These are phyloP conservation scores for Dunaliella sp. DNA, from an alignment of 139 green algal genomes.

Conservation along the genomic window DNA sequence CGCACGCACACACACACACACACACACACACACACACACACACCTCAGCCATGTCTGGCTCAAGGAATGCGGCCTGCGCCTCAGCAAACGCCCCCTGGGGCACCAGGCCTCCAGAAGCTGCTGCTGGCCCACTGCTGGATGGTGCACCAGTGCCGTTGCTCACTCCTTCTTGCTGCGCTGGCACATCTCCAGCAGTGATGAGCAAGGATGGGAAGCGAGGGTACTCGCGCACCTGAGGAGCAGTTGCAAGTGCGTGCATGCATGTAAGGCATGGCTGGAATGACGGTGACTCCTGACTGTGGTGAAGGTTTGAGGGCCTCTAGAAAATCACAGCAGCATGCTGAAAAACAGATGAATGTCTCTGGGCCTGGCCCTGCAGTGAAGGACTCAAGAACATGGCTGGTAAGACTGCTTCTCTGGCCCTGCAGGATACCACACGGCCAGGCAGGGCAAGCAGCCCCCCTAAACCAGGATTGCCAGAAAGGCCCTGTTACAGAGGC, in stretches of 20 bases:
- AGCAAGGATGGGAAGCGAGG: conserved; percentile 87
- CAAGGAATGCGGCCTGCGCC: conserved; percentile 79
- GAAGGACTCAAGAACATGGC: too few relatives aligned
- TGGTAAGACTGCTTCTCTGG: too few relatives aligned
- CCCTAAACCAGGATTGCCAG: too few relatives aligned
- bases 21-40: background rate
- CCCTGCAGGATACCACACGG: too few relatives aligned
- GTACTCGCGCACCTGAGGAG: conserved; percentile 31
- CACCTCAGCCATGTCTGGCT: conserved; percentile 35
- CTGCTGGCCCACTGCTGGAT: background rate
- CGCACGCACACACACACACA: background rate
- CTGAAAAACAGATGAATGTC: too few relatives aligned
- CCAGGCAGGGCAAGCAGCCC: too few relatives aligned
- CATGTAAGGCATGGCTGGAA: too few relatives aligned
- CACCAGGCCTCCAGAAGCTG: conserved; percentile 32
- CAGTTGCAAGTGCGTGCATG: background rate
- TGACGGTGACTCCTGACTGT: too few relatives aligned
- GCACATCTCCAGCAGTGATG: conserved; percentile 42
- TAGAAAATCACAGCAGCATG: too few relatives aligned
- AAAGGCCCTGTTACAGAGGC: too few relatives aligned
- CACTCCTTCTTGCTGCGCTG: background rate
- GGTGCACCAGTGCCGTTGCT: background rate
- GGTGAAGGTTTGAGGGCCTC: too few relatives aligned
- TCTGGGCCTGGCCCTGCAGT: too few relatives aligned
- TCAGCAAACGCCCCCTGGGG: conserved; percentile 83